Evolutionary conservation across 2,329 filamentous ascomycete species (phyloP).

Genomic region (Chaetomiaceae sp.): DNA sequence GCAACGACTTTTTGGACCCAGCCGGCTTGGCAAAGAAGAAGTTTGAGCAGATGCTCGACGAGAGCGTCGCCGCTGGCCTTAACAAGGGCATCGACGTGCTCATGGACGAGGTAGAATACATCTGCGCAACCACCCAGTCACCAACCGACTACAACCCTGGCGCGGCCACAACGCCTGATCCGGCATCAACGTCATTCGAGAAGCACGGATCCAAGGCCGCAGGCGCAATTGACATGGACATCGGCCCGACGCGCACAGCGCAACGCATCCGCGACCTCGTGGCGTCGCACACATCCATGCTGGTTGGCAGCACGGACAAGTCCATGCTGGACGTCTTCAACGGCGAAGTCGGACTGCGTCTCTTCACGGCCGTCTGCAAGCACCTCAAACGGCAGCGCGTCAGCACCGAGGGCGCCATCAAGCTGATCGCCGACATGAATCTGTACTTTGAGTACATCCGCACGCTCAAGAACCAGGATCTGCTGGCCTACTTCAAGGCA

Average conservation of each 20-base stretch:
- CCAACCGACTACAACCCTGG: constrained; percentile 85
- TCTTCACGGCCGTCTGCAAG: constrained; percentile 92
- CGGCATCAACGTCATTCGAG: constrained; percentile 4
- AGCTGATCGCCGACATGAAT: constrained; percentile 94
- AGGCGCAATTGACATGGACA: constrained; percentile 37
- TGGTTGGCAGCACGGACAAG: constrained; percentile 93
- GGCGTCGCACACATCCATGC: constrained; percentile 83
- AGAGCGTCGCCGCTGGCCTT: constrained; percentile 88
- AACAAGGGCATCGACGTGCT: constrained; percentile 98
- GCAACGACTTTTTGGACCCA: constrained; percentile 90
- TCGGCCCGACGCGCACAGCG: constrained; percentile 75
- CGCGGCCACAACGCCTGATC: constrained; percentile 14
- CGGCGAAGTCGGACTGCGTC: constrained; percentile 87
- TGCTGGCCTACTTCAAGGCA: constrained; percentile 86
- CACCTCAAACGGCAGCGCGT: constrained; percentile 95
- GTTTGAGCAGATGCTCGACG: constrained; percentile 97
- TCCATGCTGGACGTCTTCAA: constrained; percentile 98
- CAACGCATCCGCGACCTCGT: constrained; percentile 78
- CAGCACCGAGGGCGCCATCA: constrained; percentile 82
- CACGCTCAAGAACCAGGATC: constrained; percentile 73
- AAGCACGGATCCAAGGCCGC: constrained; percentile 9
- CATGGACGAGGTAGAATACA: constrained; percentile 96
- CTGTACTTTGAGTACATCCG: constrained; percentile 83
- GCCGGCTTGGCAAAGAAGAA: constrained; percentile 94
- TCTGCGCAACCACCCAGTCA: constrained; percentile 81